Base-by-base conservation (phyloP, 2,329 filamentous ascomycete genomes). In the Diaporthe humulicola region DNA sequence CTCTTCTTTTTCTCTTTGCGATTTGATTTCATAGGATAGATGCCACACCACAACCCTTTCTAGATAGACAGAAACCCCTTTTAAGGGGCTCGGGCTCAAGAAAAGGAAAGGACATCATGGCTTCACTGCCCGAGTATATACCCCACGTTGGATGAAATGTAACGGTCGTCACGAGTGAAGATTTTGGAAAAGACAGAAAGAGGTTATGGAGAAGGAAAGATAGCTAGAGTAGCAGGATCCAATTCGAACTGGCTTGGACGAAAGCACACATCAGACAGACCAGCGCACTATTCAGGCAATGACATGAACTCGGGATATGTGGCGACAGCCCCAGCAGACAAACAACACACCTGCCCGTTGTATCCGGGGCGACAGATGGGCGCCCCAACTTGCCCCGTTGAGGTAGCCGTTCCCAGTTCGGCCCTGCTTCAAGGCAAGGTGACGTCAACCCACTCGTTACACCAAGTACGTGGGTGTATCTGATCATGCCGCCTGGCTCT, bases 371-470 rank as follows among this genome's bases (percentile, higher is more conserved):
- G 22, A 52, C 8, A 28, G 33, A 52, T 9, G 14, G 25, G 14
- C 22, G 15, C n/a, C 64, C 64, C 48, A 17, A 15, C 15, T 25
- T 30, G 8, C 36, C n/a, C 33, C 22, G 12, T 30, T 19, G 33
- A 52, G 64, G 45, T 50, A 69, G 42, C 22, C 25, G 14, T 36
- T 25, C 70, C 33, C n/a, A 45, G n/a, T 40, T 42, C 70, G 61
- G 57, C 70, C 57, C 48, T 58, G 58, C 70, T 64, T 38, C 57
- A 30, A 72, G 56, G 70, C 57, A 42, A 56, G 57, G 70, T 72
- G 70, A 72, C 70, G 58, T 66, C 70, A 72, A 72, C 33, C 14
- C 28, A 30, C 36, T 28, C 12, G 50, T 64, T n/a, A 42, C 70
- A 72, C 57, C 8, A 56, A 14, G 28, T 38, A 64, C n/a, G 57